A percentile compares a stretch with the other conserved stretches of the same genome.
Conservation (phyloP, 768 basidiomycete species). For the Cystofilobasidium capitatum region DNA sequence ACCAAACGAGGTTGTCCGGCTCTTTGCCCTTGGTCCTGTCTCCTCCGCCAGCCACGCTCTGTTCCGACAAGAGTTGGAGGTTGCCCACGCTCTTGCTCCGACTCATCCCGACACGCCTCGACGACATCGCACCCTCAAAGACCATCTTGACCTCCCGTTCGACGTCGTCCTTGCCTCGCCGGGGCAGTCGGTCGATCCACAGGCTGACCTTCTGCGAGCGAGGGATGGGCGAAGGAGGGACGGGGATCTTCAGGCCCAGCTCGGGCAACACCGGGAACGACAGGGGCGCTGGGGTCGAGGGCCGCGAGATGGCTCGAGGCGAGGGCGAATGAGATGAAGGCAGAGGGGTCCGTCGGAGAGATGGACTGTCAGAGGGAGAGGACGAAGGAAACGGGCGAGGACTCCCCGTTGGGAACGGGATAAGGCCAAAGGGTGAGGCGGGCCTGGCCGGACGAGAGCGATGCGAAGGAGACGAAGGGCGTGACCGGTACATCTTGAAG, state of each 20-base stretch:
- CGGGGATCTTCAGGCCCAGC: background rate
- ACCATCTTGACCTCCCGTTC: background rate
- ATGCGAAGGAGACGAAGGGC: no score
- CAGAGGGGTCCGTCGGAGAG: no score
- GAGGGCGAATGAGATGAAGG: no score
- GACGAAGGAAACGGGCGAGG: no score
- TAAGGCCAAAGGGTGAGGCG: no score
- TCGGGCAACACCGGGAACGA: background rate
- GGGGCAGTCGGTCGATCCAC: background rate
- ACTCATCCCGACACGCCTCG: no score
- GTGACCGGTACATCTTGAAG: no score
- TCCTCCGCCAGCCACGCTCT: background rate
- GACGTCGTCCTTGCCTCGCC: background rate
- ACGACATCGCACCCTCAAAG: background rate
- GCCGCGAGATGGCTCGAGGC: background rate
- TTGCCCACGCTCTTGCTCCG: background rate
- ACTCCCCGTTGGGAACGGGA: no score
- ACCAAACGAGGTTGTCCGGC: background rate
- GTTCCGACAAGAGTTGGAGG: background rate
- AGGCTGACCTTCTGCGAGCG: constrained; percentile 1
- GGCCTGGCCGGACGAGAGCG: no score
- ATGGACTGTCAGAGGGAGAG: no score
- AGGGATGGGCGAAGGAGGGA: background rate
- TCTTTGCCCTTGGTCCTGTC: background rate
- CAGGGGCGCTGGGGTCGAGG: background rate